phyloP scores from a whole-genome alignment of 495 filamentous ascomycete species.

The Talaromyces stipitatus region DNA sequence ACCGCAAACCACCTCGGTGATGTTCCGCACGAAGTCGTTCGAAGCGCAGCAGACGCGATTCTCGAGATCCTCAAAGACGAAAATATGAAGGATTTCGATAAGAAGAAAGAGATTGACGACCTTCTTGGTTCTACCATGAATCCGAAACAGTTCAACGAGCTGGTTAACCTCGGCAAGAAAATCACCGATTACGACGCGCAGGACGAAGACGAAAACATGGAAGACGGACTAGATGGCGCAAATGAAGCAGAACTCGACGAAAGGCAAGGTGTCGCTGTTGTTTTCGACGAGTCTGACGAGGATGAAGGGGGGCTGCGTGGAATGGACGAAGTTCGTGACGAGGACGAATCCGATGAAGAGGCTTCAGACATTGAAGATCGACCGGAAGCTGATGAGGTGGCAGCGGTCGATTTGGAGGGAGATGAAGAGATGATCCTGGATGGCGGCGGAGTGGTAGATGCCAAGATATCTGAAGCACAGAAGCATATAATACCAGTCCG shows the following conservation, averaged over 20 bases:
- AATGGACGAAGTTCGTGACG: constrained; percentile 75
- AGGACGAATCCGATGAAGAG: constrained; percentile 64
- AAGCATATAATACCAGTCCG: constrained; percentile 60
- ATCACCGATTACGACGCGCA: constrained; percentile 98
- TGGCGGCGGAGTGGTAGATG: constrained; percentile 36
- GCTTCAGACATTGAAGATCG: constrained; percentile 45
- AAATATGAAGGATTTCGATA: constrained; percentile 93
- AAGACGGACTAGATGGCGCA: constrained; percentile 48
- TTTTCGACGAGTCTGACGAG: constrained; percentile 92
- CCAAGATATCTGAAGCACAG: constrained; percentile 40
- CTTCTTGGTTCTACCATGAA: constrained; percentile 73
- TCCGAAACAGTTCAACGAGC: constrained; percentile 91
- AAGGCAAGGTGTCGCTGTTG: constrained; percentile 90
- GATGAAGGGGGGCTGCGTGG: constrained; percentile 71
- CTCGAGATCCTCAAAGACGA: constrained; percentile 92
- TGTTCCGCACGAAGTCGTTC: constrained; percentile 82
- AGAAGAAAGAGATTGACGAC: constrained; percentile 96
- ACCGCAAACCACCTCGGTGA: constrained; percentile 85
- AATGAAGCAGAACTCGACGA: constrained; percentile 78
- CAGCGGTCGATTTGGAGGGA: constrained; percentile 38
- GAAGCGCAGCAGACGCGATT: constrained; percentile 91
- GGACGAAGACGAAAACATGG: constrained; percentile 91
- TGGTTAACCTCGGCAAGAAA: constrained; percentile 96
- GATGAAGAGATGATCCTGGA: constrained; percentile 78
- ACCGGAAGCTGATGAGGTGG: constrained; percentile 41